Evolutionary conservation across 1,139 yeast genomes (phyloP), one percentile per base, ranked within the genome.

Genomic region (Meyerozyma guilliermondii): DNA sequence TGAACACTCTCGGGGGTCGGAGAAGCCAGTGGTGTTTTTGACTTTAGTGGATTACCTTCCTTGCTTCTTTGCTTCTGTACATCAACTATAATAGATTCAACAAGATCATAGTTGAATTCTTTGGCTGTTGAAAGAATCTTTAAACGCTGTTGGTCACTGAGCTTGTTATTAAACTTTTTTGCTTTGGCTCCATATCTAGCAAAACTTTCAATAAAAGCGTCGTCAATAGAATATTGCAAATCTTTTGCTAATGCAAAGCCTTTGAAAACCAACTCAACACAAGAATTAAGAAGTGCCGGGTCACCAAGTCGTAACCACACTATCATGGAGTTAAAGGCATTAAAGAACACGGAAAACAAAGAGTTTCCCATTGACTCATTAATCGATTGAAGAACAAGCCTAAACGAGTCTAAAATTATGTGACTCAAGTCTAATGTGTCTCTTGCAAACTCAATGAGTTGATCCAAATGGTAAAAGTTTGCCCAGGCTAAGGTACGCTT

Each of bases 301-400:
- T 91, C 97, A 44, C 91, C 88, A 41, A 91, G 67, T 47, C 95
- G 73, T 33, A 91, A 68, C 94, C 97, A 87, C 30, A 80, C 81
- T 39, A 87, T 71, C 66, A 86, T 80, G 46, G 80, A 69, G 22
- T 73, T 70, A 50, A 84, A 80, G 0, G 88, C 77, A 22, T 63
- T 56, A 65, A 77, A 62, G 40, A 71, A 71, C 14, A 60, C 66
- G 30, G 54, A 54, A 42, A 68, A 66, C 27, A 73, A 53, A 11
- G 54, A 46, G 18, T 41, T 54, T 39, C 10, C 46, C 13, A 16
- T 39, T 39, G 13, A 23, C 13, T 36, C 37, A 22, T 39, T 30
- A 13, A 44, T 47, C 9, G 46, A 41, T 33, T 50, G 47, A 4
- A 18, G 43, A 38, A 87, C 66, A 9, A 76, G 65, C 44, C 85